Conservation (phyloP, 1,284 basidiomycete genomes). For the Cystobasidium slooffiae region DNA sequence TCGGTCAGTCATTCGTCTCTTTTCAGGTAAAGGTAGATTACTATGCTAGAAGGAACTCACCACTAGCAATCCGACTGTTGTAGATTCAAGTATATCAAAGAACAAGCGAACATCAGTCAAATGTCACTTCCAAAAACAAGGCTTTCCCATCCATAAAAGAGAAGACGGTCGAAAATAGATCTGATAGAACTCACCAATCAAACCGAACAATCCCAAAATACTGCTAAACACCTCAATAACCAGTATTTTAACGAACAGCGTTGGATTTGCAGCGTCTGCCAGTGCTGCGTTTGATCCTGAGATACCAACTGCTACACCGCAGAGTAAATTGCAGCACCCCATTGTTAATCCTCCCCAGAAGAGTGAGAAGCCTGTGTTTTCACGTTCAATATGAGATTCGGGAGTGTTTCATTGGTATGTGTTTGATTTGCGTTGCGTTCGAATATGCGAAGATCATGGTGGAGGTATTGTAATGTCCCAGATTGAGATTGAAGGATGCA, state of each 20-base stretch:
- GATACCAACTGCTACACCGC: slow-evolving; percentile 86
- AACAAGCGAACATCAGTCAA: no score
- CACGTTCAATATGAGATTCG: neutral
- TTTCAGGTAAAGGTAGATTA: neutral
- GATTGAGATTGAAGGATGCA: no score
- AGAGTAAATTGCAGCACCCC: slow-evolving; percentile 86
- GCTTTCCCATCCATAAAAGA: no score
- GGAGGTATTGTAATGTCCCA: no score
- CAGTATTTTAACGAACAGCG: slow-evolving; percentile 90
- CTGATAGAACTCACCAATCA: slow-evolving; percentile 88
- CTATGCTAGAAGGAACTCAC: slow-evolving; percentile 51
- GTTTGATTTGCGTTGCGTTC: slow-evolving; percentile 1
- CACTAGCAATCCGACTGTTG: slow-evolving; percentile 58
- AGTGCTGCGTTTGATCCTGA: slow-evolving; percentile 90
- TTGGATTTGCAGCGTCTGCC: slow-evolving; percentile 88
- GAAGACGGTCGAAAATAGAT: no score
- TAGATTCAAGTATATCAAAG: no score
- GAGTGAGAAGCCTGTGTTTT: slow-evolving; percentile 72
- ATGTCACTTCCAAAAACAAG: no score
- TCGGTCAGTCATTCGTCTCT: neutral
- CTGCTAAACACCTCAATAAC: slow-evolving; percentile 94
- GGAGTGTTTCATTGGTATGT: neutral
- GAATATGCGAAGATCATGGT: slow-evolving; percentile 8
- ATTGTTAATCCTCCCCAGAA: slow-evolving; percentile 96
- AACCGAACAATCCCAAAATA: slow-evolving; percentile 85